Percentiles rank a stretch among this genome's conserved stretches.
Evolutionary conservation across 2,329 filamentous ascomycete genomes (phyloP).

Genomic region (Claviceps digitariae): DNA sequence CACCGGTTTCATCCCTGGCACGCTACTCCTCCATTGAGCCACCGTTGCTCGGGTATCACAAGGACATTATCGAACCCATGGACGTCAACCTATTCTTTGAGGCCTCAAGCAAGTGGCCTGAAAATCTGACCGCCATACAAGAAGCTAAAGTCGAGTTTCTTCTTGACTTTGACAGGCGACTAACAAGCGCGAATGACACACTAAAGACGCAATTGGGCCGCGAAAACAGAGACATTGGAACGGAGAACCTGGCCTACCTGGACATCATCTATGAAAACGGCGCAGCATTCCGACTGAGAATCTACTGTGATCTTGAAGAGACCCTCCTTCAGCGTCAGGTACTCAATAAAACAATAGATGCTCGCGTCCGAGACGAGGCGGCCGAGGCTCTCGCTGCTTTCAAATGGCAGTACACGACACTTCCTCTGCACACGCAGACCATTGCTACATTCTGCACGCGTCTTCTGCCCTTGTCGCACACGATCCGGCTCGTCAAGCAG

Average conservation of each 20-base stretch:
- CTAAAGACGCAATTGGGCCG: constrained; percentile 62
- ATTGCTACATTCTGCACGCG: constrained; percentile 69
- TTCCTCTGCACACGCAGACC: constrained; percentile 69
- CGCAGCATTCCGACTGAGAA: constrained; percentile 67
- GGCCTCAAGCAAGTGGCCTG: constrained; percentile 84
- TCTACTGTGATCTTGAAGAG: constrained; percentile 81
- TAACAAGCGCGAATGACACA: constrained; percentile 46
- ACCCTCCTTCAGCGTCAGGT: constrained; percentile 65
- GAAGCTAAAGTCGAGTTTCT: constrained; percentile 87
- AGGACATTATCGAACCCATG: constrained; percentile 40
- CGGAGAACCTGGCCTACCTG: constrained; percentile 68
- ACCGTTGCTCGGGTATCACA: constrained; percentile 28
- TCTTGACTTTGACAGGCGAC: constrained; percentile 57
- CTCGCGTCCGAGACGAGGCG: constrained; percentile 52
- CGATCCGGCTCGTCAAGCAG: constrained; percentile 72
- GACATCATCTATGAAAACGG: constrained; percentile 65
- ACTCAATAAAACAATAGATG: constrained; percentile 57
- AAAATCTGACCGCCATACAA: constrained; percentile 82
- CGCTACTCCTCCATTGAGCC: constrained; percentile 53
- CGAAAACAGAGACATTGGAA: constrained; percentile 56
- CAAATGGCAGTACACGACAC: constrained; percentile 56
- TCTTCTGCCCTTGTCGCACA: constrained; percentile 64
- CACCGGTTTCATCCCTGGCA: constrained; percentile 56
- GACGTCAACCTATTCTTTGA: constrained; percentile 85
- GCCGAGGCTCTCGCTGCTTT: constrained; percentile 56